Base-by-base conservation (phyloP, 2,329 filamentous ascomycete species). In the Xylariales sp. region DNA sequence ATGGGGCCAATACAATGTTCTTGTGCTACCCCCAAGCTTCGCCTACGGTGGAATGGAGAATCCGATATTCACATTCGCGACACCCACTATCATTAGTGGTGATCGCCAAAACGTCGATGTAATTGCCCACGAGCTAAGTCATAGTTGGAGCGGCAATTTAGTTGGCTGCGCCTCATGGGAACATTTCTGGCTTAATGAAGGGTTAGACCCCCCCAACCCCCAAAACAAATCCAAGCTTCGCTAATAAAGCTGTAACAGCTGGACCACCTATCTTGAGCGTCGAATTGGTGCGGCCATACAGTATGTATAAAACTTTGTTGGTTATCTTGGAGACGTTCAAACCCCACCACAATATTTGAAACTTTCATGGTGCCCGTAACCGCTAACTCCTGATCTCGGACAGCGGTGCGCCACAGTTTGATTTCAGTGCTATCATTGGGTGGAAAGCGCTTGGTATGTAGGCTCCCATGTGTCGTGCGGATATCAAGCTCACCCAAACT, bases 351-450 rank as follows among this genome's bases (percentile, higher is more conserved):
- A 30, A 3, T 62, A 36, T 30, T 16, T 56, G 18, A 32, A 39
- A 50, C 12, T 34, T 45, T 50, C 6, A 46, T 18, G 30, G 30
- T 62, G 28, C 32, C 48, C 45, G 14, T 39, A 41, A 12, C 54
- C 12, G 30, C 54, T 71, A 28, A 71, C 54, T 39, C 32, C 18
- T 30, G 3, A 10, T 56, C 43, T 53, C 45, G 34, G 30, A 60
- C 34, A 71, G 69, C 74, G 94, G 94, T 54, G 91, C 95, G 71
- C 82, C 92, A 4, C 90, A 97, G 77, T 93, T 96, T 70, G 92
- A 97, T 81, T 98, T 99, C 80, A 97, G 93, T 8, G 91, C 95
- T 71, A 97, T 98, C 72, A 97, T 97, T 71, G 96, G 96, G 67
- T 98, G 95, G 95, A 96, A 97, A 78, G 88, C 91, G 1, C 87